Base-by-base conservation (phyloP, 2,329 filamentous ascomycete species). In the Fusarium sp. region DNA sequence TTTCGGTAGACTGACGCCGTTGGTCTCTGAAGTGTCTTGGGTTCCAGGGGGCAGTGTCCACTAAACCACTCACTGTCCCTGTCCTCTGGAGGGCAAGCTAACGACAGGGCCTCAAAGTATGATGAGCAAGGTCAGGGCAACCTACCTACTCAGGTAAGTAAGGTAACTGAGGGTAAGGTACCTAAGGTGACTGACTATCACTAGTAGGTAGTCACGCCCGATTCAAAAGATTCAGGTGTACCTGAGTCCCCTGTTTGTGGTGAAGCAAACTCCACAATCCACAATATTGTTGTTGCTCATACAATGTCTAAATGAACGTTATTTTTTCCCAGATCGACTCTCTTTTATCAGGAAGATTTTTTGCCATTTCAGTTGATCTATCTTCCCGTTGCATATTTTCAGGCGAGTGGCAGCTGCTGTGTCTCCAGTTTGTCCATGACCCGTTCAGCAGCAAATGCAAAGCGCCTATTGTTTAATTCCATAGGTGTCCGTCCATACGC, bases 201-300 rank as follows among this genome's bases (percentile, higher is more conserved):
- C n/a, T n/a, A n/a, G n/a, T n/a, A n/a, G n/a, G n/a, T n/a, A n/a
- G n/a, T n/a, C n/a, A n/a, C n/a, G 66, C 55, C 63, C 64, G 45
- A 45, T 44, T 28, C 50, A 58, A 64, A 64, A 68, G 67, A 59
- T 68, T 71, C 61, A 65, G 62, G 62, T 71, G 58, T 68, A 73
- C 68, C 62, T 73, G 67, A 73, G 62, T 48, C 58, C 59, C 48
- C 36, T 65, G 63, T 72, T 68, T 65, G 30, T 42, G 16, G 35
- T 66, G 55, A 35, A 22, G 30, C 28, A 35, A 45, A 31, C 39
- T 22, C 26, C 35, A 28, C 31, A 24, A 15, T 30, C 36, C 26
- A 38, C 26, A n/a, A 38, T 30, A 24, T 45, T 57, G 30, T 39
- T 61, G 24, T 39, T 36, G 24, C 24, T 45, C 28, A 36, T 51